Evolutionary conservation across 352 stramenopile species (phyloP), one percentile per base, ranked within the genome.

Genomic region (Globisporangium ultimum): DNA sequence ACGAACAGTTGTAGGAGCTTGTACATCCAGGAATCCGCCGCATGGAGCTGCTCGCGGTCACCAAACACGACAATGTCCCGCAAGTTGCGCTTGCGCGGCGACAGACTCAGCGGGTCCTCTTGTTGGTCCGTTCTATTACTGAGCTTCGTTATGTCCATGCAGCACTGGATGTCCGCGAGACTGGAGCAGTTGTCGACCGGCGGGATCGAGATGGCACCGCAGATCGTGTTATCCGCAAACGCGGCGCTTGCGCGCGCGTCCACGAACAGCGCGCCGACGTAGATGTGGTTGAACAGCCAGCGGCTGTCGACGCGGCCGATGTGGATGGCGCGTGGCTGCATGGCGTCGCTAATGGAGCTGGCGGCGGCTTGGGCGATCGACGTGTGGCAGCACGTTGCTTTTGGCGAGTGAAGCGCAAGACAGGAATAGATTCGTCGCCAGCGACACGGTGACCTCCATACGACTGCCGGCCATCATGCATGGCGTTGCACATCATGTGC

Each of bases 241-340:
- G 60, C 55, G 2, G 72, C 58, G 15, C 53, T 38, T 11, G 60
- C 45, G 17, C 84, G 76, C 21, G 67, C 66, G 67, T 93, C 84
- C n/a, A 91, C 40, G 18, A 93, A 20, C 34, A 91, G 14, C 49
- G 79, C 73, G 41, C 84, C 84, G 11, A 82, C 69, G 50, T 84
- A 71, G 47, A 91, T 69, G 46, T 89, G 76, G 76, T 93, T 91
- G 61, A 82, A 91, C 24, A 91, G 77, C 79, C 78, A 93, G 43
- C 67, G 76, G 20, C 64, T 72, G 60, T 83, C 69, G 22, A 89
- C 81, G 15, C 55, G 28, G n/a, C 67, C 59, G 28, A 53, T 69
- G 36, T 50, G 41, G 47, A 63, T 58, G 24, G 57, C 48, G 21
- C 66, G 53, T 48, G 28, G 60, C 46, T 60, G 64, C 53, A 60